A percentile compares a stretch with the other conserved stretches of the same genome.
These are phyloP conservation scores for Coniochaeta pulveracea DNA, from an alignment of 2,329 filamentous ascomycete genomes.

Conservation along the genomic window DNA sequence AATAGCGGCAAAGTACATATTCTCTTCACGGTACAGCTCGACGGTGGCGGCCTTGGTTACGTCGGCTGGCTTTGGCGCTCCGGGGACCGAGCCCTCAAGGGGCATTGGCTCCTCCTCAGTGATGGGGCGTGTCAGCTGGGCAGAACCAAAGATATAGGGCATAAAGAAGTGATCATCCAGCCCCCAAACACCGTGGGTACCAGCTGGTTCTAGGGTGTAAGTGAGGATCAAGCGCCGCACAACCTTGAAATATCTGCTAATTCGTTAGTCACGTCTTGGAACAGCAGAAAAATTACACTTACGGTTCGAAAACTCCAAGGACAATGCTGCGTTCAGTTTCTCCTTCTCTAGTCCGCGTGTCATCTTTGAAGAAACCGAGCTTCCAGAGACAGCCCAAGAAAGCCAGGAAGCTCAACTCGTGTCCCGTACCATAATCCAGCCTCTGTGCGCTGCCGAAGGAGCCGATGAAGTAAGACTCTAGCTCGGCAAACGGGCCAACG, in stretches of 20 bases:
- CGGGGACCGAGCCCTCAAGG: constrained; percentile 64
- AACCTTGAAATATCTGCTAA: constrained; percentile 60
- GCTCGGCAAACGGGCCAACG: constrained; percentile 38
- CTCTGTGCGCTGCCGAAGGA: constrained; percentile 81
- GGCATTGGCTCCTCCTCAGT: constrained; percentile 52
- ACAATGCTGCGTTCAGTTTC: constrained; percentile 70
- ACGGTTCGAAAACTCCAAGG: constrained; percentile 73
- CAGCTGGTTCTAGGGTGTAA: constrained; percentile 89
- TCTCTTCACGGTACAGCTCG: constrained; percentile 50
- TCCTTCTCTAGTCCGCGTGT: constrained; percentile 25
- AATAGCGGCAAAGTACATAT: constrained; percentile 91
- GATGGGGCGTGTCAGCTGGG: constrained; percentile 74
- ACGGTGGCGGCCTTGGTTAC: constrained; percentile 56
- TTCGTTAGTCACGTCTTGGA: background rate
- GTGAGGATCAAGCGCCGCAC: constrained; percentile 75
- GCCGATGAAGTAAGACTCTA: constrained; percentile 70
- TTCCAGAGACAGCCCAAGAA: constrained; percentile 91
- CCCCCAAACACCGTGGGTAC: constrained; percentile 95
- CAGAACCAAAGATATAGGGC: constrained; percentile 90
- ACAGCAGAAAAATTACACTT: constrained; percentile 24
- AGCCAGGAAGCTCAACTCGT: constrained; percentile 89
- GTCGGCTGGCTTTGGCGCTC: constrained; percentile 59
- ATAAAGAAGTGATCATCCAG: constrained; percentile 95
- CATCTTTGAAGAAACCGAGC: constrained; percentile 63
- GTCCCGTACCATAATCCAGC: constrained; percentile 91